Percentiles rank a stretch among this genome's conserved stretches.
These are phyloP conservation scores for Paecilomyces formosus DNA, from an alignment of 2,329 filamentous ascomycete species.

Conservation along the genomic window DNA sequence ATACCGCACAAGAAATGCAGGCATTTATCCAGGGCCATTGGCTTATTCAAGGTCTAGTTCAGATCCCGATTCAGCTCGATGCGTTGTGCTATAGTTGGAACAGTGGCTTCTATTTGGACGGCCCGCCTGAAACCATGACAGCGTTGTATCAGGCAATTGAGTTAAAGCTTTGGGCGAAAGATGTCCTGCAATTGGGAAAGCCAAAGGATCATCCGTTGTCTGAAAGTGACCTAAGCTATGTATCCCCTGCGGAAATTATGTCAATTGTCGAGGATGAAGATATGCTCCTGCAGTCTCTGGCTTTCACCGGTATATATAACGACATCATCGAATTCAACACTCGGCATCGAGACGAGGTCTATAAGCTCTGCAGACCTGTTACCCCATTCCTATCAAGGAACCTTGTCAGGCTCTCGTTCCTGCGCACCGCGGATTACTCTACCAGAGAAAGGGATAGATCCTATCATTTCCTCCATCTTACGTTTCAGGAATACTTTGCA, in stretches of 20 bases:
- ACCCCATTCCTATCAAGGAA: slow-evolving; percentile 1
- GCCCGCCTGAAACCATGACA: slow-evolving; percentile 29
- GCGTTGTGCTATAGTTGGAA: slow-evolving; percentile 36
- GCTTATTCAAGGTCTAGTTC: slow-evolving; percentile 29
- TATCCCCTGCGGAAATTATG: slow-evolving; percentile 5
- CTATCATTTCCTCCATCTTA: slow-evolving; percentile 38
- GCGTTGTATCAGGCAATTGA: slow-evolving; percentile 7
- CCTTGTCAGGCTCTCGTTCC: slow-evolving; percentile 26
- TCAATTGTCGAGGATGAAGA: slow-evolving; percentile 11
- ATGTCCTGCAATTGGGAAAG: slow-evolving; percentile 22
- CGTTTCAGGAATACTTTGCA: slow-evolving; percentile 39
- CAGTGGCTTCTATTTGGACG: slow-evolving; percentile 4
- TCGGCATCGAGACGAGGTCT: slow-evolving; percentile 13
- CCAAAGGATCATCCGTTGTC: not conserved
- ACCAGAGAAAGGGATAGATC: slow-evolving; percentile 7
- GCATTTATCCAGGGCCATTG: slow-evolving; percentile 24
- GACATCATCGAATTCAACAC: slow-evolving; percentile 26
- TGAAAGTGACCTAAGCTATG: slow-evolving; percentile 2
- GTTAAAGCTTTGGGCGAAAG: slow-evolving; percentile 33
- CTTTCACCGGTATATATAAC: slow-evolving; percentile 29
- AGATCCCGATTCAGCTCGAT: slow-evolving; percentile 41
- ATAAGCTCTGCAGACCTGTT: slow-evolving; percentile 8
- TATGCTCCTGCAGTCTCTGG: slow-evolving; percentile 22
- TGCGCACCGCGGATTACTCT: slow-evolving; percentile 24
- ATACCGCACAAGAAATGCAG: slow-evolving; percentile 15